Evolutionary conservation across 2,329 filamentous ascomycete genomes (phyloP).

Genomic region (Neonectria sp.): DNA sequence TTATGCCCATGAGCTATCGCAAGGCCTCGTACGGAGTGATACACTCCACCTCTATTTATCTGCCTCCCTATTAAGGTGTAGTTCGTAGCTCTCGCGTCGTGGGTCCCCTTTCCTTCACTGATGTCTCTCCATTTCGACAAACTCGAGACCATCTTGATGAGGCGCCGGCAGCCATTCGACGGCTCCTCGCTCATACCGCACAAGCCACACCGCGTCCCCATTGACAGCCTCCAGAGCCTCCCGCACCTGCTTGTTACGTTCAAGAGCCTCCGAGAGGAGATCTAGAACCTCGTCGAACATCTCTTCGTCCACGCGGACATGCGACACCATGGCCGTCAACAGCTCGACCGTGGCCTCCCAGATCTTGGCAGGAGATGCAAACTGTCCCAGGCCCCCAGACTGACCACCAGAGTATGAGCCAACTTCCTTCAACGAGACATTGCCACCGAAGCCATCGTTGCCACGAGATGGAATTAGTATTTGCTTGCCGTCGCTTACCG

Average conservation of each 20-base stretch:
- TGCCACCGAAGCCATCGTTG: constrained; percentile 41
- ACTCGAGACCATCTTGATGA: constrained; percentile 59
- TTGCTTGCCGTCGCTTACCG: constrained; percentile 37
- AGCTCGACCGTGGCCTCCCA: constrained; percentile 76
- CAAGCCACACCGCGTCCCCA: constrained; percentile 83
- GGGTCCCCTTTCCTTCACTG: constrained; percentile 22
- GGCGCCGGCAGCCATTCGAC: constrained; percentile 56
- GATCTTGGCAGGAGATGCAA: constrained; percentile 73
- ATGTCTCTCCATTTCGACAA: constrained; percentile 50
- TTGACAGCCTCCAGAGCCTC: constrained; percentile 76
- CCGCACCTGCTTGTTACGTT: constrained; percentile 63
- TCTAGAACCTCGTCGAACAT: constrained; percentile 81
- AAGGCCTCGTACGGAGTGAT: not conserved
- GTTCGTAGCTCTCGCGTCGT: constrained; percentile 14
- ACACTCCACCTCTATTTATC: constrained; percentile 24
- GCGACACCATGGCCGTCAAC: constrained; percentile 71
- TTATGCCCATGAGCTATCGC: constrained; percentile 11
- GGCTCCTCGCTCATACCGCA: constrained; percentile 64
- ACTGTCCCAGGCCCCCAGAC: constrained; percentile 64
- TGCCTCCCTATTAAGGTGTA: constrained; percentile 30
- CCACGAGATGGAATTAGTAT: constrained; percentile 54
- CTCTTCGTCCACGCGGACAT: constrained; percentile 76
- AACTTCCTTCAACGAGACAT: constrained; percentile 24
- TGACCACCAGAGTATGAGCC: constrained; percentile 40
- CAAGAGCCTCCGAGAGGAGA: constrained; percentile 68